Base-by-base conservation (phyloP, 768 basidiomycete species). In the Boletus edulis region DNA sequence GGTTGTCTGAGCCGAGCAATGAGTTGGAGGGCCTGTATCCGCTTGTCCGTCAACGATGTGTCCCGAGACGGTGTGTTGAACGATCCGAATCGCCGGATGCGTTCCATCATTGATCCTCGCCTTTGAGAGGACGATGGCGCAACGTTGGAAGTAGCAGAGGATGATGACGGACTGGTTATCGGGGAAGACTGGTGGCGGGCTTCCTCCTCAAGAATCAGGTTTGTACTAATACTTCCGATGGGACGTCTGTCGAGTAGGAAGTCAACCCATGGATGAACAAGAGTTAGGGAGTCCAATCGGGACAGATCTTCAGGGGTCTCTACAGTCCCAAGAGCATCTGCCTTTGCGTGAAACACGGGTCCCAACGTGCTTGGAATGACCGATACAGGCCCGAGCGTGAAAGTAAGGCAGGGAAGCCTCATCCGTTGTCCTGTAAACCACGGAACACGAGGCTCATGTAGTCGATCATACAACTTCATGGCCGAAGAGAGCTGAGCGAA, bases 181-280 rank as follows among this genome's bases (percentile, higher is more conserved):
- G 9, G 24, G 24, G 24, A 15, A 6, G 44, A 29, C 14, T 6
- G 41, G 11, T 5, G 32, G 7, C 32, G n/a, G 5, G 1, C 14
- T 0, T 2, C 15, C 14, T 43, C 37, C 8, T 17, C 31, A 0
- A 31, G 24, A 35, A n/a, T 31, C 5, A 17, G 12, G 4, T 42
- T 32, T 32, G 39, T 3, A n/a, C n/a, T n/a, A 18, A 53, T 8
- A n/a, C 24, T 10, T 32, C 29, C 20, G 17, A 51, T 27, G 5
- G 35, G 42, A 15, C 20, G 46, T 46, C 58, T 39, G 22, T 55
- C 58, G 1, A 59, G 60, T 5, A 60, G 52, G 12, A 51, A 54
- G 42, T 47, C 47, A 1, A 61, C 49, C 57, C 60, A 61, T 2
- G 60, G 60, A 42, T 61, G 50, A 20, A 59, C 22, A 13, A 60